Base-by-base conservation (phyloP, 331 rosid species). In the Malus hybrid region DNA sequence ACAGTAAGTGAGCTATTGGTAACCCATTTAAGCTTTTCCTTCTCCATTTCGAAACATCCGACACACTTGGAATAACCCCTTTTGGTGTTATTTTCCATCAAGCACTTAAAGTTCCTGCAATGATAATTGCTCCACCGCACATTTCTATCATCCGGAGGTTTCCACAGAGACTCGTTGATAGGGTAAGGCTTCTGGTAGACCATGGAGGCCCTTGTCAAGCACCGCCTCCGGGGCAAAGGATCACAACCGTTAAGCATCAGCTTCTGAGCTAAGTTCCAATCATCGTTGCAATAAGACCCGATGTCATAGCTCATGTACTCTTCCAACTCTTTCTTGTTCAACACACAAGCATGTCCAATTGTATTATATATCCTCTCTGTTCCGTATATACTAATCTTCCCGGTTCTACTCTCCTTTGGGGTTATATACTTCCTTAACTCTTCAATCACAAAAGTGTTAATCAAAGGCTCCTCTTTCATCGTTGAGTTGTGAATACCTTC, bases 161-260 rank as follows among this genome's bases (percentile, higher is more conserved):
- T 88, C 99, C 96, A 92, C 0, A 94, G 87, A 22, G 99, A 94
- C 77, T 94, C 96, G 36, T 88, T 86, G 55, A 90, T 86, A 2
- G 93, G 78, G 64, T 86, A 86, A 11, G 99, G 99, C 84, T 79
- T 90, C 56, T 82, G 86, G 71, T 86, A 91, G 20, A 73, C 83
- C 82, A 86, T 91, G 7, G 97, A 90, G 26, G 99, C 97, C 77
- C 97, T 86, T 63, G 97, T 76, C 77, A 90, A 75, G 77, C 97
- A 94, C 79, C 97, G 85, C 66, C 95, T 85, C 62, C 93, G 82
- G 6, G 97, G 99, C 82, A 92, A 85, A 15, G 97, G 97, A 68
- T 94, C 99, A 68, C 99, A 94, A 6, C 99, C 99, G 5, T 82
- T 84, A 57, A 94, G 86, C 97, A 94, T 90, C 39, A 94, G 93